A percentile compares a stretch with the other conserved stretches of the same genome.
Evolutionary conservation across 805 yeast species (phyloP).

Genomic region (Wickerhamomyces chambardii): DNA sequence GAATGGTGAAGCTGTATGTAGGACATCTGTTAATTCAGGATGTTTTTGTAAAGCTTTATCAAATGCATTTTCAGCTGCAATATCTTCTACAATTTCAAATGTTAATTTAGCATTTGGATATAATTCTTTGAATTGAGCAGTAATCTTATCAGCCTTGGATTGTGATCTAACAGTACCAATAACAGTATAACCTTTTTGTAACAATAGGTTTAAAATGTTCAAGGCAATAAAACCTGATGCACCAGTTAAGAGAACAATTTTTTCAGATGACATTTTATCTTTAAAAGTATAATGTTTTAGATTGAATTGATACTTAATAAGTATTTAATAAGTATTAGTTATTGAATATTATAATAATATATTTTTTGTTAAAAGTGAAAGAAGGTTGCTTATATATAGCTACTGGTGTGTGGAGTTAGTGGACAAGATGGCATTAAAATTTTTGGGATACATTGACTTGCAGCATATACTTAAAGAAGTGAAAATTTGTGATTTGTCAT

Average conservation of each 20-base stretch:
- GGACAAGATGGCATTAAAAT: no score
- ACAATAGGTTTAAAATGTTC: slow-evolving; percentile 26
- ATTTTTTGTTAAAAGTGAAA: no score
- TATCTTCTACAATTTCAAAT: slow-evolving; percentile 37
- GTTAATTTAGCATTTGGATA: slow-evolving; percentile 22
- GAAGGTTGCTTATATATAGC: no score
- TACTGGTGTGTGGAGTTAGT: no score
- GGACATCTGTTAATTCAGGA: slow-evolving; percentile 39
- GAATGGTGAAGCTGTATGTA: slow-evolving; percentile 53
- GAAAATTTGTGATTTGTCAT: no score
- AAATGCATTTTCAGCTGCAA: slow-evolving; percentile 32
- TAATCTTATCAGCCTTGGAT: slow-evolving; percentile 20
- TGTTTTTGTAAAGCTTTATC: slow-evolving; percentile 30
- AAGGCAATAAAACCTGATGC: slow-evolving; percentile 37
- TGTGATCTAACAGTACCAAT: slow-evolving; percentile 21
- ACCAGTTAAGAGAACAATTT: slow-evolving; percentile 28
- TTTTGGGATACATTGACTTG: no score
- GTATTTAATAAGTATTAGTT: no score
- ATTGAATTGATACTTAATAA: no score
- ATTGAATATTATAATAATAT: no score
- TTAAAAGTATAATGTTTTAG: no score
- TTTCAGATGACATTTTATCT: not conserved
- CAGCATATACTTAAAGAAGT: no score
- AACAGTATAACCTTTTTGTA: slow-evolving; percentile 28
- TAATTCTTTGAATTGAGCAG: slow-evolving; percentile 10